phyloP scores from a whole-genome alignment of 495 filamentous ascomycete species.

The Penicillium coffeae region DNA sequence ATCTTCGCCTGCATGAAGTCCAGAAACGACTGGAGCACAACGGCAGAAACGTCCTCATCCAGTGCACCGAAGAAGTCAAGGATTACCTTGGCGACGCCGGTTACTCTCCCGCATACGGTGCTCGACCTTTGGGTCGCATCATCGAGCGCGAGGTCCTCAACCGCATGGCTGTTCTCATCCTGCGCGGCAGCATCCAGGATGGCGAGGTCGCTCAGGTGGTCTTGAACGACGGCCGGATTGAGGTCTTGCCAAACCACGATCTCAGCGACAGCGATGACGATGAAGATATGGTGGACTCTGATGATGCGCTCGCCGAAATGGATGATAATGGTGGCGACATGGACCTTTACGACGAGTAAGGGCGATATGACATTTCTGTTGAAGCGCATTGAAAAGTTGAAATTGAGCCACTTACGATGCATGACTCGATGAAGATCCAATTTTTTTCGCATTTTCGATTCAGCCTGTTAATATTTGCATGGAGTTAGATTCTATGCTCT shows the following conservation, averaged over 20 bases:
- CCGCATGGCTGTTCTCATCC: constrained; percentile 80
- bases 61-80: constrained; percentile 75
- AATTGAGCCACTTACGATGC: neutral
- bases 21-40: constrained; percentile 82
- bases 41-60: constrained; percentile 73
- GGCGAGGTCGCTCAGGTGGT: constrained; percentile 78
- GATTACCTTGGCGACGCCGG: constrained; percentile 85
- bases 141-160: constrained; percentile 98
- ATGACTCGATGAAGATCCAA: neutral
- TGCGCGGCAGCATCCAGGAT: constrained; percentile 78
- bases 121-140: constrained; percentile 77
- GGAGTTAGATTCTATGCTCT: neutral
- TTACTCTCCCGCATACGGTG: constrained; percentile 92
- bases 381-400: neutral
- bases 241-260: constrained; percentile 80
- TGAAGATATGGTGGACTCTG: constrained; percentile 65
- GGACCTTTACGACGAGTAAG: constrained; percentile 72
- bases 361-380: no score
- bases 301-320: constrained; percentile 66
- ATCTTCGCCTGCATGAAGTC: constrained; percentile 82
- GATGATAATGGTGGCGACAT: constrained; percentile 59
- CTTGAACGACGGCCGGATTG: constrained; percentile 69
- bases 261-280: constrained; percentile 52
- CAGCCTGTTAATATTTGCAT: neutral
- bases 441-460: neutral